These are phyloP conservation scores for Cnidoscolus chayamansa DNA, from an alignment of 441 rosid species.

Conservation along the genomic window DNA sequence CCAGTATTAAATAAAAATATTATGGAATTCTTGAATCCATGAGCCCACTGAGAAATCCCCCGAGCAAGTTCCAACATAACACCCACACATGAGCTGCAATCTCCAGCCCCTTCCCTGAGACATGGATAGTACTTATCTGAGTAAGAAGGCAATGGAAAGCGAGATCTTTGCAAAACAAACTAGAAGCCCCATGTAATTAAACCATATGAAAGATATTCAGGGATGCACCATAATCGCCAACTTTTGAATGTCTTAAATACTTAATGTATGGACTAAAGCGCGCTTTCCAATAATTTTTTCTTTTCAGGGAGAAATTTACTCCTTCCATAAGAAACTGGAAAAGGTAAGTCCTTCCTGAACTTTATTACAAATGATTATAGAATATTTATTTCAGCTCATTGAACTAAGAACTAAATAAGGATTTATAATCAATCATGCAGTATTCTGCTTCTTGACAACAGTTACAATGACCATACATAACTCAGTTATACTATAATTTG, in stretches of 20 bases:
- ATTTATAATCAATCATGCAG: neutral
- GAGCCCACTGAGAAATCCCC: constrained; percentile 89
- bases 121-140: constrained; percentile 14
- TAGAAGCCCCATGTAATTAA: neutral
- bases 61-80: constrained; percentile 97
- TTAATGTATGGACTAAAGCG: neutral
- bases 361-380: neutral
- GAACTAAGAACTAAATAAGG: neutral
- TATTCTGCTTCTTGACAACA: neutral
- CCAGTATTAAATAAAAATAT: constrained; percentile 90
- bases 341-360: neutral
- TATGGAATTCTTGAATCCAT: constrained; percentile 81
- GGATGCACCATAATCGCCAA: neutral
- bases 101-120: constrained; percentile 93
- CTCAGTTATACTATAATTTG: neutral
- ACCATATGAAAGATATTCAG: neutral
- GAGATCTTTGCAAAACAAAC: neutral
- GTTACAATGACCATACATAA: neutral
- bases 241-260: neutral
- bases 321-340: neutral
- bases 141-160: constrained; percentile 7
- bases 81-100: constrained; percentile 93
- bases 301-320: neutral
- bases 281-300: neutral
- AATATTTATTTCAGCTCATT: neutral